A percentile compares a stretch with the other conserved stretches of the same genome.
phyloP scores from a whole-genome alignment of 108 stramenopile genomes.

The Skeletonema grethae region DNA sequence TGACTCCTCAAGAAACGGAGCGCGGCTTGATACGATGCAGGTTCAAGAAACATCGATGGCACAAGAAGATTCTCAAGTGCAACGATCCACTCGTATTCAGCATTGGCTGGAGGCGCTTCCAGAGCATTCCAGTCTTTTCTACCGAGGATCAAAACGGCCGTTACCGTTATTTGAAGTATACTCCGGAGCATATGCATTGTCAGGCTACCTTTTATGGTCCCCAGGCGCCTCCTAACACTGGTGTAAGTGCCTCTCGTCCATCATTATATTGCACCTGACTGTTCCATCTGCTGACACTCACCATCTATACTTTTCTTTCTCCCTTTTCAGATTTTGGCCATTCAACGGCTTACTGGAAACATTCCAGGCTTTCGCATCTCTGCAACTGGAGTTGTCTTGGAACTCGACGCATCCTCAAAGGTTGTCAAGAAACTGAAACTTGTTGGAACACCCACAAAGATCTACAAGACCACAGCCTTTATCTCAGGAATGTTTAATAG shows the following conservation, averaged over 20 bases:
- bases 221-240: slow-evolving; percentile 94
- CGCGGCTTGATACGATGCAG: slow-evolving; percentile 87
- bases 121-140: slow-evolving; percentile 88
- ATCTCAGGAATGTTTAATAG: slow-evolving; percentile 99
- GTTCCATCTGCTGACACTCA: background rate
- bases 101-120: slow-evolving; percentile 98
- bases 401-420: slow-evolving; percentile 91
- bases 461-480: slow-evolving; percentile 97
- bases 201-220: slow-evolving; percentile 95
- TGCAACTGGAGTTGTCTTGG: slow-evolving; percentile 92
- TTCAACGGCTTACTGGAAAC: slow-evolving; percentile 76
- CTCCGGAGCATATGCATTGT: slow-evolving; percentile 99
- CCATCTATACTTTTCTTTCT: background rate
- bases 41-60: slow-evolving; percentile 99
- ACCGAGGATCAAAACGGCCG: slow-evolving; percentile 85
- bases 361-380: slow-evolving; percentile 92
- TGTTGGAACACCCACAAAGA: slow-evolving; percentile 95
- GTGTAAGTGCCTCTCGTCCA: slow-evolving; percentile 19
- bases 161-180: slow-evolving; percentile 96
- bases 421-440: slow-evolving; percentile 99
- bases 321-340: slow-evolving; percentile 71
- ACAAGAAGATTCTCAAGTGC: slow-evolving; percentile 88
- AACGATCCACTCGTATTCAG: slow-evolving; percentile 97
- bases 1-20: slow-evolving; percentile 91
- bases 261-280: background rate